Evolutionary conservation across 371 early-diverging fungal species (phyloP).

Genomic region (Batkoa obscura): DNA sequence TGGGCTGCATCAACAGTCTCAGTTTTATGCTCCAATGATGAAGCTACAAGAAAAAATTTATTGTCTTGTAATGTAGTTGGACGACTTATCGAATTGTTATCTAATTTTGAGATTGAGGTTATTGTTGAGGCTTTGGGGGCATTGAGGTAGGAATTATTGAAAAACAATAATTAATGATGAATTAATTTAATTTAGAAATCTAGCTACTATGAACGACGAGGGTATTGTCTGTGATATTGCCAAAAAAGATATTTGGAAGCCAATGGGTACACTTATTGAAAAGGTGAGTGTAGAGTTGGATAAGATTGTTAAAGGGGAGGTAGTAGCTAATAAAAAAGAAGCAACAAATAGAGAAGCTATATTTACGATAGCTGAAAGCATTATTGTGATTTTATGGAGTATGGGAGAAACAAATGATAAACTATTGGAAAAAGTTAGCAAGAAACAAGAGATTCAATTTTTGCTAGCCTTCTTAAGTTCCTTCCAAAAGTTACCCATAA

Average conservation of each 20-base stretch:
- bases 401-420: slow-evolving; percentile 46
- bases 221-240: slow-evolving; percentile 6
- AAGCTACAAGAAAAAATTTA: slow-evolving; percentile 38
- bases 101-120: slow-evolving; percentile 50
- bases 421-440: slow-evolving; percentile 39
- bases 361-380: slow-evolving; percentile 51
- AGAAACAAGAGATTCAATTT: slow-evolving; percentile 35
- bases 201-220: slow-evolving; percentile 13
- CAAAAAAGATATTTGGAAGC: slow-evolving; percentile 19
- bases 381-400: slow-evolving; percentile 47
- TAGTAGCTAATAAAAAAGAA: slow-evolving; percentile 20
- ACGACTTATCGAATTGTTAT: slow-evolving; percentile 43
- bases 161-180: background rate
- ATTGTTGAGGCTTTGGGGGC: slow-evolving; percentile 61
- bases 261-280: background rate
- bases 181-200: slow-evolving; percentile 1
- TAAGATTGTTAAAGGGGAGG: slow-evolving; percentile 22
- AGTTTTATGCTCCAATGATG: slow-evolving; percentile 41
- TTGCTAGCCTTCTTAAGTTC: slow-evolving; percentile 41
- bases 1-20: slow-evolving; percentile 81
- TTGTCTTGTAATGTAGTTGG: slow-evolving; percentile 44
- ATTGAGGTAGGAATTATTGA: slow-evolving; percentile 19
- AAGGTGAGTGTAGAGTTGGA: slow-evolving; percentile 16
- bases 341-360: slow-evolving; percentile 32
- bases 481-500: slow-evolving; percentile 33